phyloP scores from a whole-genome alignment of 768 basidiomycete species.

The Lentinula boryana region DNA sequence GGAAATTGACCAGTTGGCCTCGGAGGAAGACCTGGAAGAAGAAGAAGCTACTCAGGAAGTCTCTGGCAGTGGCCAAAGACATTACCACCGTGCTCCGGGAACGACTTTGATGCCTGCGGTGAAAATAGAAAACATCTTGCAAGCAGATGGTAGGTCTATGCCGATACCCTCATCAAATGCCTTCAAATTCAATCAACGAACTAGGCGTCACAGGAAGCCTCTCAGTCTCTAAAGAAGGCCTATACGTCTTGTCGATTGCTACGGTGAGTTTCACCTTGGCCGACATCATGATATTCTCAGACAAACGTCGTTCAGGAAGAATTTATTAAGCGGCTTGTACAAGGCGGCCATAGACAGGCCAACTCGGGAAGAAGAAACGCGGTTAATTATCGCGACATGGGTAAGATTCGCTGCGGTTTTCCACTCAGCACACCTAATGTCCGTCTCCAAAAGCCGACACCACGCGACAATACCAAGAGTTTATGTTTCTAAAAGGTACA shows the following conservation, averaged over 20 bases:
- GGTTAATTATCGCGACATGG: conserved; percentile 70
- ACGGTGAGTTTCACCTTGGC: conserved; percentile 41
- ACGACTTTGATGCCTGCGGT: conserved; percentile 61
- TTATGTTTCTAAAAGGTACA: conserved; percentile 65
- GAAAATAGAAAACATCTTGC: conserved; percentile 70
- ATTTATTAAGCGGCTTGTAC: conserved; percentile 71
- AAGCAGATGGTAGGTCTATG: conserved; percentile 58
- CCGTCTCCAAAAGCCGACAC: conserved; percentile 39
- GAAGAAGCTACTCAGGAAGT: conserved; percentile 14
- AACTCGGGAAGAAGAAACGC: conserved; percentile 48
- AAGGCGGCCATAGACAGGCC: conserved; percentile 65
- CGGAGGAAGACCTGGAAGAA: conserved; percentile 39
- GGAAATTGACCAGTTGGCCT: conserved; percentile 61
- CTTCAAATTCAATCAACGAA: conserved; percentile 6
- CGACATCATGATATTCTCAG: conserved; percentile 11
- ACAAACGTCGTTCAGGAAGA: conserved; percentile 55
- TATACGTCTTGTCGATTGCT: conserved; percentile 70
- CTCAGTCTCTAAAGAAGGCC: conserved; percentile 69
- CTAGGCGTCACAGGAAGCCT: conserved; percentile 48
- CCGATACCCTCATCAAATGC: neutral
- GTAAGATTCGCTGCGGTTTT: conserved; percentile 32
- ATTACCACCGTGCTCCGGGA: conserved; percentile 40
- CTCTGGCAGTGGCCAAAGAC: conserved; percentile 21
- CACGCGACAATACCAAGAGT: conserved; percentile 58
- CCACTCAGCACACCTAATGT: conserved; percentile 10